These are phyloP conservation scores for Mycena sp. DNA, from an alignment of 1,284 basidiomycete species.

Conservation along the genomic window DNA sequence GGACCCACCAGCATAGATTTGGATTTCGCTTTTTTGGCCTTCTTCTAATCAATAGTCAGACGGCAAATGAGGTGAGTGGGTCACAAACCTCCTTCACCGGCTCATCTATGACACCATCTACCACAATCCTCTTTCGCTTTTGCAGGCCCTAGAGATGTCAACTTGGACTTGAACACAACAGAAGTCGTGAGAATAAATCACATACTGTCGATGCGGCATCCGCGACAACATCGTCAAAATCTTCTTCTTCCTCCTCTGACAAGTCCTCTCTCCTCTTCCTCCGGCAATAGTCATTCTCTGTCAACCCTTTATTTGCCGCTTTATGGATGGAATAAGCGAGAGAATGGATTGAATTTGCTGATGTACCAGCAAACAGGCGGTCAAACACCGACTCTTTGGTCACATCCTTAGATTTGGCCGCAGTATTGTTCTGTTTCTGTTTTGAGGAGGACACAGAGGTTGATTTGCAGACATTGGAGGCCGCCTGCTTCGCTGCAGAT, in stretches of 20 bases:
- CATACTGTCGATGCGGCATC: not conserved
- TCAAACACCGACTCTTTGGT: too few species aligned
- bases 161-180: not conserved
- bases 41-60: too few species aligned
- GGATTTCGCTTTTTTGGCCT: not conserved
- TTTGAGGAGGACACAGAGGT: not conserved
- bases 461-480: not conserved
- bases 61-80: not conserved
- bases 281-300: not conserved
- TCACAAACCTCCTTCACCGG: not conserved
- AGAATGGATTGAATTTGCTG: too few species aligned
- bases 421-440: not conserved
- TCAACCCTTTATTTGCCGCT: not conserved
- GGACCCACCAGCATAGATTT: not conserved
- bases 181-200: not conserved
- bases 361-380: not conserved
- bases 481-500: not conserved
- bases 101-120: not conserved
- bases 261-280: not conserved
- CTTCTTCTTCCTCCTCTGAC: slow-evolving; percentile 22
- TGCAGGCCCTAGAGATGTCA: not conserved
- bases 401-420: not conserved
- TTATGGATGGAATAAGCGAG: not conserved
- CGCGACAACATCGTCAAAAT: not conserved
- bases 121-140: slow-evolving; percentile 8